These are phyloP conservation scores for Populus ilicifolia DNA, from an alignment of 345 rosid genomes.

Conservation along the genomic window DNA sequence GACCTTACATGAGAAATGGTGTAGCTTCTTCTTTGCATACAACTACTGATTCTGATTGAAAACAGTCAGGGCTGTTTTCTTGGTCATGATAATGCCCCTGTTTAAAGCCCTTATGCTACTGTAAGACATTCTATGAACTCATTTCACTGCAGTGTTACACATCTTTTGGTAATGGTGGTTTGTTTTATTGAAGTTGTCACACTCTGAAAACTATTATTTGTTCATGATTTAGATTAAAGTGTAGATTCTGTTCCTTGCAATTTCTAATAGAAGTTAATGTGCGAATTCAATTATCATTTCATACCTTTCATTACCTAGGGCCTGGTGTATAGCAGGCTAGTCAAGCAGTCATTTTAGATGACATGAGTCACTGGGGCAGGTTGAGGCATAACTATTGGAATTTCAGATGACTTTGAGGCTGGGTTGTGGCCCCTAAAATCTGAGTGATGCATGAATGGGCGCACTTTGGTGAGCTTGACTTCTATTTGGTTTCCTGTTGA, in stretches of 20 bases:
- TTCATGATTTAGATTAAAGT: not conserved
- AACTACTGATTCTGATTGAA: not conserved
- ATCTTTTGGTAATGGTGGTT: not conserved
- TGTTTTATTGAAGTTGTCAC: not conserved
- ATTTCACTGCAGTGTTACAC: not conserved
- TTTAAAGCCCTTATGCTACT: not conserved
- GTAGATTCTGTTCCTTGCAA: not conserved
- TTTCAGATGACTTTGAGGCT: not conserved
- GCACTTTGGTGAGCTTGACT: not conserved
- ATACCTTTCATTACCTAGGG: not conserved
- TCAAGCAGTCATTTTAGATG: not conserved
- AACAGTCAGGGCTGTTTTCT: not conserved
- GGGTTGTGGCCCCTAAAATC: not conserved
- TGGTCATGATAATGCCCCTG: not conserved
- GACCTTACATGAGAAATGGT: not conserved
- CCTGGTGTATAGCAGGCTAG: not conserved
- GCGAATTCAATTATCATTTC: not conserved
- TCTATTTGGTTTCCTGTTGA: not conserved
- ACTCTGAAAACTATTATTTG: not conserved
- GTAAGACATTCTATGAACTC: not conserved
- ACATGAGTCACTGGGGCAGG: not conserved
- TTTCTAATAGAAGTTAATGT: not conserved
- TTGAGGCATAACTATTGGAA: not conserved
- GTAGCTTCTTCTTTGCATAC: not conserved
- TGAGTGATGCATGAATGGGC: not conserved